Base-by-base conservation (phyloP, 164 flowering plant genomes). In the Magnolia officinalis region DNA sequence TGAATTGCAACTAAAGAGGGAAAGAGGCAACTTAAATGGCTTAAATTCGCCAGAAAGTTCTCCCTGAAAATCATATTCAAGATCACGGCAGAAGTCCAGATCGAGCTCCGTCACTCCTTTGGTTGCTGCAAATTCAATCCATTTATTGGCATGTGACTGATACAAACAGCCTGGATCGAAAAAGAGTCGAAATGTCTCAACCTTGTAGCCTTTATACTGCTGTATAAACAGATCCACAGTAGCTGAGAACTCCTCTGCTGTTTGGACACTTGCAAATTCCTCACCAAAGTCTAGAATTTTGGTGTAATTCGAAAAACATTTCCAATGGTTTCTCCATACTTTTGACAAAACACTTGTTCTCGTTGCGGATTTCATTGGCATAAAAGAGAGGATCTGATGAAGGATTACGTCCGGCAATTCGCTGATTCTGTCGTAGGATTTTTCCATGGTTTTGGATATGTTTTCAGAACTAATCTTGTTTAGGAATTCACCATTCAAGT, bases 361-460 rank as follows among this genome's bases (percentile, higher is more conserved):
- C 18, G 20, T 49, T 45, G 74, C 74, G 24, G 7, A 23, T 71
- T 76, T 76, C 50, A 76, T 6, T 2, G 78, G 78, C 51, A 76
- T 55, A 10, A 71, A 24, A 23, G 70, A 76, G 49, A 76, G 70
- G 70, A 77, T 77, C 50, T 16, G 6, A 26, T 50, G 74, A 20
- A 77, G 79, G 8, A 72, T 51, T 1, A 24, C 1, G 50, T 77
- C 74, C 13, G 78, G 78, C n/a, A 77, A 50, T 6, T 64, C 59
- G 37, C 74, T 59, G 18, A 76, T 63, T 70, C 61, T n/a, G 29
- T 72, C 72, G 7, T 19, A 14, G 55, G 37, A 8, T 19, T 64
- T n/a, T 16, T 55, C 18, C 71, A 11, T 67, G 50, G 16, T 8
- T 55, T 55, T 55, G 11, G 29, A 16, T 10, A 55, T 10, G 18